Evolutionary conservation across 257 asterid species (phyloP).

Genomic region (Agastache rugosa): DNA sequence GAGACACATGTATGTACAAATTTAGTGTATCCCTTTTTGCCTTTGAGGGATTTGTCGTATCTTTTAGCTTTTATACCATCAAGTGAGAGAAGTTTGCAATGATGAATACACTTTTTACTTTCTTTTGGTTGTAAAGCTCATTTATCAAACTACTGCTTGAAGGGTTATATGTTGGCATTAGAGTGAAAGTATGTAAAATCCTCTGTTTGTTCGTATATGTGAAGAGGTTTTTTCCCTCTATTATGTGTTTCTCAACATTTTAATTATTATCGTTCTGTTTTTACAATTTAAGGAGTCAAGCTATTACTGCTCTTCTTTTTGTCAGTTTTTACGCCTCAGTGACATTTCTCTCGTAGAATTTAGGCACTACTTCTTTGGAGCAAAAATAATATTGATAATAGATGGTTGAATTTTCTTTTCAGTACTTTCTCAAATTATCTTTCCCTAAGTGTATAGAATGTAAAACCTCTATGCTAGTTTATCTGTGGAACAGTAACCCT

Average conservation of each 20-base stretch:
- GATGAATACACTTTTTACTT: background rate
- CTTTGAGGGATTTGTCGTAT: slow-evolving; percentile 12
- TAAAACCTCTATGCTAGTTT: slow-evolving; percentile 16
- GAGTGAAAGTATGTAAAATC: background rate
- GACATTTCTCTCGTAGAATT: background rate
- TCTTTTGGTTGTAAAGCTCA: slow-evolving; percentile 3
- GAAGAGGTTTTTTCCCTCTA: background rate
- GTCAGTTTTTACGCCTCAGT: background rate
- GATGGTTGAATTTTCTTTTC: background rate
- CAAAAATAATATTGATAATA: no score
- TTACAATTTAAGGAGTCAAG: background rate
- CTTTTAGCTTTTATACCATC: slow-evolving; percentile 22
- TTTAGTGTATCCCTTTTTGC: background rate
- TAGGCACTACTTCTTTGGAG: background rate
- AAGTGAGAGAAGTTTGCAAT: slow-evolving; percentile 17
- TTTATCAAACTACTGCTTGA: slow-evolving; percentile 5
- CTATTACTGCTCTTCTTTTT: background rate
- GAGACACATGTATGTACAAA: background rate
- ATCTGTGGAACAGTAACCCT: slow-evolving; percentile 14
- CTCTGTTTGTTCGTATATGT: background rate
- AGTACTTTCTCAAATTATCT: slow-evolving; percentile 11
- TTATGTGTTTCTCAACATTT: slow-evolving; percentile 22
- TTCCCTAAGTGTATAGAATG: background rate
- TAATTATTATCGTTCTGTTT: slow-evolving; percentile 4
- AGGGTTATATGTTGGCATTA: slow-evolving; percentile 29